A percentile compares a stretch with the other conserved stretches of the same genome.
Evolutionary conservation across 495 filamentous ascomycete species (phyloP).

Genomic region (Sordaria brevicollis): DNA sequence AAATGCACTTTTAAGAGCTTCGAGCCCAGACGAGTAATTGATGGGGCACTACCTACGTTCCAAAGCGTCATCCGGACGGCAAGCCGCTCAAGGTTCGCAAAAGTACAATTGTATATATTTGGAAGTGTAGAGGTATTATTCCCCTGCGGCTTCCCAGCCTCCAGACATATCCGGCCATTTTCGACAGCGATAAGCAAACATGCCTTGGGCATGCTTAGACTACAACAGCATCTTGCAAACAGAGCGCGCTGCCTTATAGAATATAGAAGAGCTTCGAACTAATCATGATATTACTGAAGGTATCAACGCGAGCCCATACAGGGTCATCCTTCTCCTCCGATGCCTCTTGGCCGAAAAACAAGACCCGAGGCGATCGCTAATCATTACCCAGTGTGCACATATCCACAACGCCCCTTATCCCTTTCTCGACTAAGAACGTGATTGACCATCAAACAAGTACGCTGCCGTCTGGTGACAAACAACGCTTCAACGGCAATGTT

Average conservation of each 20-base stretch:
- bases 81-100: too few species aligned
- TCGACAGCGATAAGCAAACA: not conserved
- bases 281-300: not conserved
- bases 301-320: not conserved
- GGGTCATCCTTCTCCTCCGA: not conserved
- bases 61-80: not conserved
- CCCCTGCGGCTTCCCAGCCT: too few species aligned
- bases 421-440: not conserved
- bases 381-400: not conserved
- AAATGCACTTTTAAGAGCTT: not conserved
- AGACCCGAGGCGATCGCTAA: not conserved
- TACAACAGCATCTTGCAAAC: not conserved
- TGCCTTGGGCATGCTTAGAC: not conserved
- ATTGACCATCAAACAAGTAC: not conserved
- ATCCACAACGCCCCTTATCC: not conserved
- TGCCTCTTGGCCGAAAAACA: not conserved
- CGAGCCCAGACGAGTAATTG: too few species aligned
- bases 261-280: not conserved
- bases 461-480: not conserved
- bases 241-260: not conserved
- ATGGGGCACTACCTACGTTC: not conserved
- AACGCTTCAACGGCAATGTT: not conserved
- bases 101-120: too few species aligned
- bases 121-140: not conserved
- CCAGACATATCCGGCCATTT: not conserved